Evolutionary conservation across 306 rosid species (phyloP).

Genomic region (Lathyrus tuberosus): DNA sequence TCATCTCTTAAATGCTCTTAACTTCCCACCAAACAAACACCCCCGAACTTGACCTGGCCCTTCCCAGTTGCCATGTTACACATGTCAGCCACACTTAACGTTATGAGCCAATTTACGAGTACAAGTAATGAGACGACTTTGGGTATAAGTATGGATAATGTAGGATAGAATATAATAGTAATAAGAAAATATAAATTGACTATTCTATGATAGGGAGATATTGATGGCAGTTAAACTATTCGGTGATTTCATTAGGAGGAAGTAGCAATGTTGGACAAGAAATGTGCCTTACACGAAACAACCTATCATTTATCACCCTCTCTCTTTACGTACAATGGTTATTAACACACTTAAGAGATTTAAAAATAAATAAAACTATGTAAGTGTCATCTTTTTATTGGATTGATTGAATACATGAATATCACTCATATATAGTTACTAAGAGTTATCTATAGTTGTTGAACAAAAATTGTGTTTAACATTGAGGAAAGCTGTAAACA

Average conservation of each 20-base stretch:
- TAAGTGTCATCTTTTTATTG: too few relatives aligned
- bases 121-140: constrained; percentile 24
- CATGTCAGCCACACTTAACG: not conserved
- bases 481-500: too few relatives aligned
- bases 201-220: not conserved
- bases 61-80: constrained; percentile 36
- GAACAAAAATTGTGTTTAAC: too few relatives aligned
- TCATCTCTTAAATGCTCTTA: constrained; percentile 37
- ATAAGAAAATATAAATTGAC: not conserved
- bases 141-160: constrained; percentile 33
- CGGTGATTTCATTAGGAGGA: not conserved
- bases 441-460: too few relatives aligned
- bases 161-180: not conserved
- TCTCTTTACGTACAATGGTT: not conserved
- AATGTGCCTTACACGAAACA: constrained; percentile 38
- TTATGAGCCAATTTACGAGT: too few relatives aligned
- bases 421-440: too few relatives aligned
- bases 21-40: constrained; percentile 51
- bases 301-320: too few relatives aligned
- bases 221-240: not conserved
- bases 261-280: constrained; percentile 36
- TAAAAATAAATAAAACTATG: too few relatives aligned
- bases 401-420: too few relatives aligned
- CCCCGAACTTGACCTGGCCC: constrained; percentile 27
- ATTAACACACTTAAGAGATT: not conserved